Conservation (phyloP, 108 stramenopile genomes). For the Nitzschia sp. region DNA sequence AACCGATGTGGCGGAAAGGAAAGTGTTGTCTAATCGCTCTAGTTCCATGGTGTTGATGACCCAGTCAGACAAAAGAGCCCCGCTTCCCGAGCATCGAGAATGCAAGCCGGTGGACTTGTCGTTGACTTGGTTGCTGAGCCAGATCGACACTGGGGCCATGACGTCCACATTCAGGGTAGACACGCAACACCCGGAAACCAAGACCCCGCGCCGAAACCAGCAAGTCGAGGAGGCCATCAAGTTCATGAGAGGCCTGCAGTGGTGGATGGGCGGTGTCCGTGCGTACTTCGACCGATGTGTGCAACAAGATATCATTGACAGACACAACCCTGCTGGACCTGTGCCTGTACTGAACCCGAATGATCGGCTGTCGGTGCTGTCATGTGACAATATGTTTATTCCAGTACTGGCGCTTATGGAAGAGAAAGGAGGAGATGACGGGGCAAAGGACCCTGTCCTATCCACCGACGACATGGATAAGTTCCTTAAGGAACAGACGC, state of each 20-base stretch:
- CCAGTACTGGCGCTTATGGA: conserved; percentile 71
- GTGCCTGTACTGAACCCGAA: background rate
- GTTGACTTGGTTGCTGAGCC: conserved; percentile 67
- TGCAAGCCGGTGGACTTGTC: conserved; percentile 50
- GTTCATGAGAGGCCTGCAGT: conserved; percentile 32
- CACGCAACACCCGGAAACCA: conserved; percentile 25
- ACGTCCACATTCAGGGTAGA: conserved; percentile 55
- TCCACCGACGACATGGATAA: conserved; percentile 35
- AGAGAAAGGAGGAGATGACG: background rate
- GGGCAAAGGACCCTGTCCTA: conserved; percentile 19
- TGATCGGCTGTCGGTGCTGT: background rate
- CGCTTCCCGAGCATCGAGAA: conserved; percentile 13
- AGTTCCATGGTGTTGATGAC: conserved; percentile 45
- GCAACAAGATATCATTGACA: conserved; percentile 9
- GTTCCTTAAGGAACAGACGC: conserved; percentile 50
- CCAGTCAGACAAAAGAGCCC: conserved; percentile 34
- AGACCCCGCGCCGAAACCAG: conserved; percentile 69
- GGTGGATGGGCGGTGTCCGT: conserved; percentile 35
- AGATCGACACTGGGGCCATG: conserved; percentile 37
- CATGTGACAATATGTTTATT: conserved; percentile 43
- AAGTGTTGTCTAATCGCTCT: conserved; percentile 38
- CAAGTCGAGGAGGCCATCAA: conserved; percentile 50
- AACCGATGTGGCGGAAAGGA: conserved; percentile 33
- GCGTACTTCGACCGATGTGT: conserved; percentile 11
- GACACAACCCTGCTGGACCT: conserved; percentile 30